Evolutionary conservation across 2,329 filamentous ascomycete species (phyloP), one percentile per base, ranked within the genome.

Genomic region (Aspergillus thermomutatus): DNA sequence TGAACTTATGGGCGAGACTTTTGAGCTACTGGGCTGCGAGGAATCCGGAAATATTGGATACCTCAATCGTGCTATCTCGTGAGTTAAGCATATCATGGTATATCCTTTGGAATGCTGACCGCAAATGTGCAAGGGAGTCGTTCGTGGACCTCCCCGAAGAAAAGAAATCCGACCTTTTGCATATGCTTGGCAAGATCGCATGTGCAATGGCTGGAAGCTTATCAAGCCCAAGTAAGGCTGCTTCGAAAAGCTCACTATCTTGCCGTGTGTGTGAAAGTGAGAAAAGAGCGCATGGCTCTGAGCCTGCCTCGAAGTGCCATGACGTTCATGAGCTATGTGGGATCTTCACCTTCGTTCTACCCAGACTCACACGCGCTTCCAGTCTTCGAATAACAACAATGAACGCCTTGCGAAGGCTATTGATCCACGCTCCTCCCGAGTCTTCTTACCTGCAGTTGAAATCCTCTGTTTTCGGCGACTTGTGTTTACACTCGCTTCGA

Each of bases 401-500:
- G 85, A 74, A 88, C 57, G 82, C 86, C 3, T 77, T 96, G 50
- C 85, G 87, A 63, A 84, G 87, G 48, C 76, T 94, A 43, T 80
- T 90, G 26, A 80, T 83, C 49, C 91, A 96, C 71, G 86, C 85
- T 3, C 76, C 79, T 23, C 43, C 21, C 17, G 80, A 85, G 52
- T 60, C 77, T 0, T 78, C 80, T 3, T 78, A 89, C 53, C 75
- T 93, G 28, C 84, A 90, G 61, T 76, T 97, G 2, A 83, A 87
- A 57, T 79, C 76, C 1, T 92, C 90, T 8, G 71, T 77, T 0
- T 76, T 91, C 43, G 92, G 90, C 0, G 87, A 92, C 66, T 93
- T 90, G 84, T 92, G 91, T 67, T 77, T 97, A 4, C 85, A 88
- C 63, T 91, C 89, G 0, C 78, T 97, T 41, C 87, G 88, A 61